A percentile compares a stretch with the other conserved stretches of the same genome.
Conservation (phyloP, 805 yeast genomes). For the Limtongozyma cylindracea region DNA sequence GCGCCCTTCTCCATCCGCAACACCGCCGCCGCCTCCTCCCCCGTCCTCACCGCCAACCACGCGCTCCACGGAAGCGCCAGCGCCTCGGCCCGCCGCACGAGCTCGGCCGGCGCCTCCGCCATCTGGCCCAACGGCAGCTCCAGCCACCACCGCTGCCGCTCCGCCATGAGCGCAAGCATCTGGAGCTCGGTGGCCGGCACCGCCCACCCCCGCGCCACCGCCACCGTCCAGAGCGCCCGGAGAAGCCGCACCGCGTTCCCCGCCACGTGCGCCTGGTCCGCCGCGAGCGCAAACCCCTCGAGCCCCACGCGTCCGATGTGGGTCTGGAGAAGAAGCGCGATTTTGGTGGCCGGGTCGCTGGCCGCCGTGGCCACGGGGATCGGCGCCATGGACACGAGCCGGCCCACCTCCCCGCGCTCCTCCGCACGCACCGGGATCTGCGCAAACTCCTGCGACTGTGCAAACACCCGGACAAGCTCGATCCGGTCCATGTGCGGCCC, state of each 20-base stretch:
- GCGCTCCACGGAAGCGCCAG: slow-evolving; percentile 67
- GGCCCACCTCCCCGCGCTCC: slow-evolving; percentile 50
- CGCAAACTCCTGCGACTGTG: slow-evolving; percentile 68
- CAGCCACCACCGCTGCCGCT: slow-evolving; percentile 68
- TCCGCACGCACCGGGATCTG: slow-evolving; percentile 69
- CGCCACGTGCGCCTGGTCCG: slow-evolving; percentile 82
- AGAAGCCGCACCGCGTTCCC: slow-evolving; percentile 83
- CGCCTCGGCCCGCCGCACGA: slow-evolving; percentile 51
- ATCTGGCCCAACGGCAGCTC: slow-evolving; percentile 69
- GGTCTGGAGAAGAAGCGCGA: slow-evolving; percentile 60
- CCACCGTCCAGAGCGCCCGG: slow-evolving; percentile 66
- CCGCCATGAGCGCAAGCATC: slow-evolving; percentile 59
- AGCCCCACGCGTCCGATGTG: slow-evolving; percentile 56
- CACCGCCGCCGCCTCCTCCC: slow-evolving; percentile 66
- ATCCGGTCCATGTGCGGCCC: slow-evolving; percentile 40
- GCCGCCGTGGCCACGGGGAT: slow-evolving; percentile 59
- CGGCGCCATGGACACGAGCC: slow-evolving; percentile 52
- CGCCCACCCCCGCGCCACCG: slow-evolving; percentile 50
- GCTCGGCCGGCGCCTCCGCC: slow-evolving; percentile 36
- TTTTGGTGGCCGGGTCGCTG: slow-evolving; percentile 52
- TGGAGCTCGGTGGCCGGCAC: slow-evolving; percentile 28
- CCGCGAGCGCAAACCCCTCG: slow-evolving; percentile 75
- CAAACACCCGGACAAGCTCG: slow-evolving; percentile 55
- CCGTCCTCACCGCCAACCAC: slow-evolving; percentile 43
- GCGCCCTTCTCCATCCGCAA: slow-evolving; percentile 48